Conservation (phyloP, 129 eudicot species). For the Flaveria linearis region DNA sequence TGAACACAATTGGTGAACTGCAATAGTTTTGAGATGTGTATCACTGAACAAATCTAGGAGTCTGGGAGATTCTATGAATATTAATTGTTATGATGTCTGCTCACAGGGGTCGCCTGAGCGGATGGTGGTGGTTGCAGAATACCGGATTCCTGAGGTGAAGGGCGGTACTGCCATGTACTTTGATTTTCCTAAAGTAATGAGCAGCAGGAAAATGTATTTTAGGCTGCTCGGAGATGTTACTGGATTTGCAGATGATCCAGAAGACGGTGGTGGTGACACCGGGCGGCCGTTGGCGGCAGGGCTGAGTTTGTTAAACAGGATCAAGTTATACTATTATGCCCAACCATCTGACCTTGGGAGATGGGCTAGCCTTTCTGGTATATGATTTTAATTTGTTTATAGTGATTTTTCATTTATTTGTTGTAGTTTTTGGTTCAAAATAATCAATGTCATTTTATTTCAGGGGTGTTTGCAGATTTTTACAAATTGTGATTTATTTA, state of each 20-base stretch:
- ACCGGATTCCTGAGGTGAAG: conserved; percentile 81
- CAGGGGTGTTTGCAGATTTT: conserved; percentile 29
- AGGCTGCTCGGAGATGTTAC: conserved; percentile 74
- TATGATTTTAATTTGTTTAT: conserved; percentile 27
- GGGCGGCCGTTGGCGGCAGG: conserved; percentile 58
- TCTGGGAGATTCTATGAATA: conserved; percentile 10
- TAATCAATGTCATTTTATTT: conserved; percentile 28
- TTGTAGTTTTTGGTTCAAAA: conserved; percentile 36
- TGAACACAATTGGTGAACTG: neutral
- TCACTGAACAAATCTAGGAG: neutral
- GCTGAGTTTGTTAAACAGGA: conserved; percentile 59
- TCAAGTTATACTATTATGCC: conserved; percentile 75
- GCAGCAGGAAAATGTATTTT: conserved; percentile 53
- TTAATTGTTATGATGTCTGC: neutral
- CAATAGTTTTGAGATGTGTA: neutral
- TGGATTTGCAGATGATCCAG: conserved; percentile 69
- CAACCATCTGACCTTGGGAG: conserved; percentile 80
- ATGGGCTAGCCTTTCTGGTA: conserved; percentile 82
- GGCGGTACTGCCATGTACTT: conserved; percentile 73
- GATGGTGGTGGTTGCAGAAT: conserved; percentile 72
- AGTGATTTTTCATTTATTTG: neutral
- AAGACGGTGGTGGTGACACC: conserved; percentile 67
- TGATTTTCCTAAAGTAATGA: conserved; percentile 70
- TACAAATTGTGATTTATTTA: conserved; percentile 21
- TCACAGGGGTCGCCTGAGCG: conserved; percentile 56